Conservation (phyloP, 305 asterid species). For the Andrographis paniculata region DNA sequence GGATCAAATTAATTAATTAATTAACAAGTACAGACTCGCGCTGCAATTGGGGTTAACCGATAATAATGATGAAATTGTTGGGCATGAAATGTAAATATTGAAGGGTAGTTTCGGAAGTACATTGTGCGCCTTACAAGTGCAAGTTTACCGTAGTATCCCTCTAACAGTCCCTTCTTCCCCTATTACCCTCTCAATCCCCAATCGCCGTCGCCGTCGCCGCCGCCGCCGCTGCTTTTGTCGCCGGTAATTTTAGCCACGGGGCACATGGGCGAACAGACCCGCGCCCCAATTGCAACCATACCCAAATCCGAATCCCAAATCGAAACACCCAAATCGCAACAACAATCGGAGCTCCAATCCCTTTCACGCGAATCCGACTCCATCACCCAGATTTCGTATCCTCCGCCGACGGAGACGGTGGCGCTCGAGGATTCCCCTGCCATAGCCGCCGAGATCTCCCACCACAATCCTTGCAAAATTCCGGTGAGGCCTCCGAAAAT, state of each 20-base stretch:
- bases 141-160: constrained; percentile 20
- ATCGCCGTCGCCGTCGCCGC: background rate
- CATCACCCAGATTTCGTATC: constrained; percentile 21
- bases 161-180: too few relatives aligned
- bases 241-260: too few relatives aligned
- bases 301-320: constrained; percentile 19
- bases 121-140: too few relatives aligned
- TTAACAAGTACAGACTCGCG: too few relatives aligned
- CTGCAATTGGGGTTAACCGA: too few relatives aligned
- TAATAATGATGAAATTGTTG: too few relatives aligned
- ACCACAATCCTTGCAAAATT: constrained; percentile 67
- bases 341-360: constrained; percentile 24
- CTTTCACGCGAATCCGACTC: constrained; percentile 26
- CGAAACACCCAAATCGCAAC: constrained; percentile 28
- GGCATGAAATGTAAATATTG: too few relatives aligned
- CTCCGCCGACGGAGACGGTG: constrained; percentile 19
- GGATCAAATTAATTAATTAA: too few relatives aligned
- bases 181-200: constrained; percentile 8
- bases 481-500: constrained; percentile 88
- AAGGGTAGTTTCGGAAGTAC: too few relatives aligned
- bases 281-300: constrained; percentile 26
- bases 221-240: constrained; percentile 8
- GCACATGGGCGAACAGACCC: constrained; percentile 65
- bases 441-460: constrained; percentile 28
- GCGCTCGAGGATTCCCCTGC: constrained; percentile 24